These are phyloP conservation scores for Aspergillus pseudonomiae DNA, from an alignment of 2,329 filamentous ascomycete genomes.

Conservation along the genomic window DNA sequence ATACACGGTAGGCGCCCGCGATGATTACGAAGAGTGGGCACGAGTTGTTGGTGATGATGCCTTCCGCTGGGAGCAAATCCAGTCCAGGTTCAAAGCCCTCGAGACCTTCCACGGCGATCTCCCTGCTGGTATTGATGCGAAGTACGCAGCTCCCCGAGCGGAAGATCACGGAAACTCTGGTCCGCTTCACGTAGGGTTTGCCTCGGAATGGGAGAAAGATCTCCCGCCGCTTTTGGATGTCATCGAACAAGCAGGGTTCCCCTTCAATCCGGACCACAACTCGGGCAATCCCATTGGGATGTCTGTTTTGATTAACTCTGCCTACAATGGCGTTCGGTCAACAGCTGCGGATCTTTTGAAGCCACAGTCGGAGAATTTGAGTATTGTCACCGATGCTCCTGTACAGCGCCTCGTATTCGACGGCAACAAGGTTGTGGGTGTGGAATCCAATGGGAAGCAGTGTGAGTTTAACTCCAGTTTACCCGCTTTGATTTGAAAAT, in stretches of 20 bases:
- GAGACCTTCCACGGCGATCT: constrained; percentile 56
- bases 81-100: constrained; percentile 54
- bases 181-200: constrained; percentile 53
- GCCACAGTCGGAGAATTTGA: constrained; percentile 54
- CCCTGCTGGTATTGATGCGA: constrained; percentile 40
- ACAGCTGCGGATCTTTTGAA: constrained; percentile 56
- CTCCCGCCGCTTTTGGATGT: constrained; percentile 50
- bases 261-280: constrained; percentile 59
- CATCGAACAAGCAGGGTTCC: constrained; percentile 53
- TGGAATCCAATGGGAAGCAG: constrained; percentile 45
- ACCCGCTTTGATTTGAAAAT: not conserved
- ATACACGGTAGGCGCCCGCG: constrained; percentile 58
- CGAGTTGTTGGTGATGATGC: constrained; percentile 56
- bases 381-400: constrained; percentile 52
- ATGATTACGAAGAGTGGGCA: constrained; percentile 67
- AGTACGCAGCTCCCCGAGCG: constrained; percentile 52
- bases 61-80: constrained; percentile 59
- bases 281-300: constrained; percentile 62
- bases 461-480: constrained; percentile 34
- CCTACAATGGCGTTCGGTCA: constrained; percentile 51
- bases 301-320: constrained; percentile 54
- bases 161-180: constrained; percentile 55
- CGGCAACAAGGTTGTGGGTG: constrained; percentile 50
- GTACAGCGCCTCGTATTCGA: constrained; percentile 55
- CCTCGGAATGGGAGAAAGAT: constrained; percentile 54